These are phyloP conservation scores for Leptodontidium sp. DNA, from an alignment of 2,329 filamentous ascomycete species.

Conservation along the genomic window DNA sequence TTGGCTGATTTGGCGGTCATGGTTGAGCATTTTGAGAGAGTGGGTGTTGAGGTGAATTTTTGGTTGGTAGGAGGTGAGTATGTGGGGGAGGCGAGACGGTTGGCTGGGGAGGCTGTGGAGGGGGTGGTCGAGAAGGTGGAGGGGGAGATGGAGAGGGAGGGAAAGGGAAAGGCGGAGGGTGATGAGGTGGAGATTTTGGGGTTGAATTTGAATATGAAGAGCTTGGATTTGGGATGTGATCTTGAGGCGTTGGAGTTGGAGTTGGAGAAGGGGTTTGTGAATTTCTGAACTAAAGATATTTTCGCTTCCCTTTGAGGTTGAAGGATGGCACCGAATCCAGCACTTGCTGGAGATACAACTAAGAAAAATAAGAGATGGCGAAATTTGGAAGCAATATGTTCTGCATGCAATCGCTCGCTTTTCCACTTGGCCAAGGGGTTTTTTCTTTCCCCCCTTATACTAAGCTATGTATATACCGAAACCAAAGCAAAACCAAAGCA, in stretches of 20 bases:
- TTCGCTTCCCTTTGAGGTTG: no score
- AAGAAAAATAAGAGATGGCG: not conserved
- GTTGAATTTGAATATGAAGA: not conserved
- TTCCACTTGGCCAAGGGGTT: not conserved
- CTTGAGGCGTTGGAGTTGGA: not conserved
- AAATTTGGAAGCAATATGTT: not conserved
- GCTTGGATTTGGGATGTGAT: not conserved
- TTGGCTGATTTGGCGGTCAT: constrained; percentile 20
- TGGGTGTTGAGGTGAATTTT: constrained; percentile 24
- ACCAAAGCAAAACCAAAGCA: not conserved
- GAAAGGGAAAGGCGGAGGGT: not conserved
- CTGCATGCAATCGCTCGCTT: not conserved
- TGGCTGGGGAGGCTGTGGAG: constrained; percentile 15
- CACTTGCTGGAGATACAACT: no score
- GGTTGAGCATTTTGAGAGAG: constrained; percentile 13
- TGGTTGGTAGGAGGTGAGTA: constrained; percentile 25
- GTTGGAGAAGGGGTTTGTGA: not conserved
- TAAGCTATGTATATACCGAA: not conserved
- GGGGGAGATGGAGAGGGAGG: not conserved
- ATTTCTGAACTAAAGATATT: not conserved
- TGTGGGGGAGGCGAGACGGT: constrained; percentile 14
- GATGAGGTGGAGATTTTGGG: not conserved
- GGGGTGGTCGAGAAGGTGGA: not conserved
- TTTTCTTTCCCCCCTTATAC: not conserved
- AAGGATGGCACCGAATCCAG: no score